These are phyloP conservation scores for Syncephalastrum sp. DNA, from an alignment of 371 early-diverging fungal genomes.

Conservation along the genomic window DNA sequence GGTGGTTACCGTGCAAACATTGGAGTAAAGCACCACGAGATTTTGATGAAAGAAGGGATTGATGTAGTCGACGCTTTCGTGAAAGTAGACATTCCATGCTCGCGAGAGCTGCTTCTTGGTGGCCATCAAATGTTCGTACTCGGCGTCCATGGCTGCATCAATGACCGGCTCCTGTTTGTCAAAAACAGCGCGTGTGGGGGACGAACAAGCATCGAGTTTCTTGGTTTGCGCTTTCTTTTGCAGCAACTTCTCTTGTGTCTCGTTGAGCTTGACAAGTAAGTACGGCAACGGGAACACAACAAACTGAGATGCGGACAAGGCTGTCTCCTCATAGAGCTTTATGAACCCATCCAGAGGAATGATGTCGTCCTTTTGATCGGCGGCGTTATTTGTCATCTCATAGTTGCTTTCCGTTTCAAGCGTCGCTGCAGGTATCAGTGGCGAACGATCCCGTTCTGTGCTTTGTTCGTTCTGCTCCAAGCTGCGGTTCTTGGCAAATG, in stretches of 20 bases:
- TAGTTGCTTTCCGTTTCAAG: background rate
- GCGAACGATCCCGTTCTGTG: conserved; percentile 11
- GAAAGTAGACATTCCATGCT: conserved; percentile 59
- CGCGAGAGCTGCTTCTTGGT: conserved; percentile 49
- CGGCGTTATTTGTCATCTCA: background rate
- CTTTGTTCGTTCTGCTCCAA: conserved; percentile 12
- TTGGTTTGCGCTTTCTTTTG: background rate
- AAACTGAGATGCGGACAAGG: conserved; percentile 85
- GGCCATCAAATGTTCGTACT: conserved; percentile 47
- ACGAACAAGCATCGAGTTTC: conserved; percentile 17
- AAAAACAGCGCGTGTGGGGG: conserved; percentile 27
- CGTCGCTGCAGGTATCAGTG: conserved; percentile 5
- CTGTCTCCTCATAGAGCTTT: conserved; percentile 60
- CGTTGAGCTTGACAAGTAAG: conserved; percentile 65
- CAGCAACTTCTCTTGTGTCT: conserved; percentile 54
- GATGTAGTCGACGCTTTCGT: conserved; percentile 58
- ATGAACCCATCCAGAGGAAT: conserved; percentile 25
- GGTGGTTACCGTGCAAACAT: conserved; percentile 62
- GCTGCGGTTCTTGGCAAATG: conserved; percentile 44
- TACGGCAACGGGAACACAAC: conserved; percentile 86
- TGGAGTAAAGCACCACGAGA: conserved; percentile 74
- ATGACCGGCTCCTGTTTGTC: conserved; percentile 12
- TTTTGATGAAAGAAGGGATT: conserved; percentile 76
- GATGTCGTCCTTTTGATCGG: background rate
- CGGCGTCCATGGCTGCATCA: conserved; percentile 21